Base-by-base conservation (phyloP, 495 filamentous ascomycete genomes). In the Neurospora sp. region DNA sequence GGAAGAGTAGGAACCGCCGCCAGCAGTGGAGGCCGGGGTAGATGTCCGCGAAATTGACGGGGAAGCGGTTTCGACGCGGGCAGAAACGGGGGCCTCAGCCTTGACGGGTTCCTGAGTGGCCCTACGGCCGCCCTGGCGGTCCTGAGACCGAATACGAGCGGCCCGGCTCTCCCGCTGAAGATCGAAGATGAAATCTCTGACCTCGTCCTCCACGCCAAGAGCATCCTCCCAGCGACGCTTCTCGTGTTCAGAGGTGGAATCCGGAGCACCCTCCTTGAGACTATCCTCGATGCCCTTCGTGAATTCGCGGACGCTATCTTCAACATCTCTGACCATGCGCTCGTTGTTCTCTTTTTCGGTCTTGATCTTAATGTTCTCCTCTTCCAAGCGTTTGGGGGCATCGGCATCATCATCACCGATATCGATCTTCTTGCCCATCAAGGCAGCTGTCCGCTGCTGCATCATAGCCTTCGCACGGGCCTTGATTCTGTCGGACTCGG, bases 111-210 rank as follows among this genome's bases (percentile, higher is more conserved):
- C 87, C 36, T 85, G 81, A 3, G 84, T 76, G 71, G 82, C 71
- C 72, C 77, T 78, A 54, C 85, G 85, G 39, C 82, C 82, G 71
- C 82, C 81, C 48, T 84, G 83, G 42, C 84, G 84, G 42, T 89
- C 87, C 82, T 98, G 94, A 39, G 89, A 87, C 72, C 94, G 87
- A 71, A 96, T 81, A 74, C 89, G 88, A 36, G 93, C 86, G 72
- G 92, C 88, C 73, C 94, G 88, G 76, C 92, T 93, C 70, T 90
- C 92, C 70, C 96, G 89, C 78, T 97, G 93, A 39, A 99, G 82
- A 75, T 98, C 96, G 77, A 94, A 98, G 78, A 99, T 98, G 83
- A 99, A 98, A 76, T 98, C 96, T 76, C 93, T 92, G 73, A 97
- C 92, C 74, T 96, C 93, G 77, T 98, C 94, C 77, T 99, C 96